Evolutionary conservation across 1,139 yeast species (phyloP), one percentile per base, ranked within the genome.

Genomic region (Suhomyces terraborum): DNA sequence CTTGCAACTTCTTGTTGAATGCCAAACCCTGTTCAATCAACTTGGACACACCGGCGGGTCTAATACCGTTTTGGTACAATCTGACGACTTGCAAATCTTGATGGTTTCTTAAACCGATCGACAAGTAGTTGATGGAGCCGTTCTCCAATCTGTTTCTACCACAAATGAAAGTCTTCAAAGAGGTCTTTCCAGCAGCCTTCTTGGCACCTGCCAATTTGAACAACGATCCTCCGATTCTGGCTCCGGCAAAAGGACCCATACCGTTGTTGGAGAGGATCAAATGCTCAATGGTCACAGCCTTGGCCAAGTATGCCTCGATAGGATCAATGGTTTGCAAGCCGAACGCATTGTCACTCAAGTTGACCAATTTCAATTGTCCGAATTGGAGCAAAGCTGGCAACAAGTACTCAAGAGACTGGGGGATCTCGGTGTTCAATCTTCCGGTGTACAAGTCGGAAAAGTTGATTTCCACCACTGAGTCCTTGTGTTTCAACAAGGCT

Each of bases 171-270:
- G 97, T 88, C 59, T 84, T 83, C 57, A 79, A 75, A 36, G 79
- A 73, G 22, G 70, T 67, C 37, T 65, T 62, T 25, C 67, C 65
- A 27, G 67, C 61, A 21, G 66, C 66, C 48, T 72, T 64, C 64
- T 88, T 87, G 45, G 80, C 81, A 36, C 65, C 64, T n/a, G 95
- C 81, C 53, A 91, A 75, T 54, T 77, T 75, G 66, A 74, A 88
- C 44, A 93, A 76, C 5, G 96, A 88, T 50, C 80, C 80, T 46
- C 97, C 98, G 50, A 93, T 86, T 62, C 96, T 79, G 40, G 94
- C 84, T 53, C 98, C 98, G 0, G 98, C 96, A 63, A 85, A 86
- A 22, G 98, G 98, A 17, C 98, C 98, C 81, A 93, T 84, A 41
- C 98, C 98, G 62, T 94, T 93, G 66, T 93, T 93, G 35, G 96